Conservation (phyloP, 2,329 filamentous ascomycete species). For the Aspergillus sclerotialis region DNA sequence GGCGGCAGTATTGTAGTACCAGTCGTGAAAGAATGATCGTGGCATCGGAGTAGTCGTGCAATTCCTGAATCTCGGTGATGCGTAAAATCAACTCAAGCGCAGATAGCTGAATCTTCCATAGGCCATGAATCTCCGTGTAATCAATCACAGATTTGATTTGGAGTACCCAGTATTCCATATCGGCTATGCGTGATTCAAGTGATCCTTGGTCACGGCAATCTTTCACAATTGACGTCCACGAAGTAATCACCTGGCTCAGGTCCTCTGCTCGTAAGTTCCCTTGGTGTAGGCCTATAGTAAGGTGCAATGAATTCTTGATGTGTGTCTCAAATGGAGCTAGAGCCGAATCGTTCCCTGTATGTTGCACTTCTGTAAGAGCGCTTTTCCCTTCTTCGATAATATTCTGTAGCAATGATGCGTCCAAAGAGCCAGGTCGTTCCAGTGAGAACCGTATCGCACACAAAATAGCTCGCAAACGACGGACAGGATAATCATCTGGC, state of each 20-base stretch:
- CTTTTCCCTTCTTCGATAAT: constrained; percentile 20
- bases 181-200: constrained; percentile 43
- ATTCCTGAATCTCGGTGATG: constrained; percentile 40
- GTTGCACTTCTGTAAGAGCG: constrained; percentile 10
- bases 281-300: constrained; percentile 28
- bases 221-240: constrained; percentile 35
- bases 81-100: constrained; percentile 45
- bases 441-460: constrained; percentile 27
- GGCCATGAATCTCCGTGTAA: constrained; percentile 52
- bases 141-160: constrained; percentile 50
- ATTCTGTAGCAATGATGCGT: constrained; percentile 17
- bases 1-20: constrained; percentile 49
- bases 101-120: constrained; percentile 43
- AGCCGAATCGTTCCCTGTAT: constrained; percentile 18
- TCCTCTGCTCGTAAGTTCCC: constrained; percentile 21
- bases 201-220: constrained; percentile 37
- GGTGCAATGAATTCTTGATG: constrained; percentile 26
- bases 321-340: constrained; percentile 20
- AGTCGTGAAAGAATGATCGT: constrained; percentile 41
- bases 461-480: constrained; percentile 29
- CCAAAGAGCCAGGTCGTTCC: constrained; percentile 23
- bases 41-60: constrained; percentile 29
- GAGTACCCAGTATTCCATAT: constrained; percentile 41
- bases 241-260: constrained; percentile 24
- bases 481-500: constrained; percentile 25